Base-by-base conservation (phyloP, 2,329 filamentous ascomycete species). In the Beauveria medogensis region DNA sequence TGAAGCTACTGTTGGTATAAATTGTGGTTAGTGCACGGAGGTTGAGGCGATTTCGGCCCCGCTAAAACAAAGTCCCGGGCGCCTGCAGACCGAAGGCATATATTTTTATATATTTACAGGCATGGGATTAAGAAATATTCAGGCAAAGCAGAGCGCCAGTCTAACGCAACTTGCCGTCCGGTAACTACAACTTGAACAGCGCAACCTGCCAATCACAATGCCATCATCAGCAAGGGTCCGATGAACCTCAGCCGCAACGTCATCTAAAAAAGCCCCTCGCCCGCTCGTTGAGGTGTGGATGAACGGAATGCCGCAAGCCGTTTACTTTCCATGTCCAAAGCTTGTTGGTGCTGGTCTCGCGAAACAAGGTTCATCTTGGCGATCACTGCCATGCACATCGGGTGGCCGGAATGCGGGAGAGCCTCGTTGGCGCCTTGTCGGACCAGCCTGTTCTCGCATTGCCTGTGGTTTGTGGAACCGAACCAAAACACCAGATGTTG, bases 41-140 rank as follows among this genome's bases (percentile, higher is more conserved):
- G 16, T 3, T 26, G 24, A 14, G 26, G 24, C 28, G 41, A 60
- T 47, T 20, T 55, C 65, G 65, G 65, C 43, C 22, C 56, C 65
- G 65, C 64, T 63, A 63, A 67, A 67, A 67, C 41, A 54, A 62
- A 65, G 62, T 57, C 60, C 65, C 65, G 65, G 50, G n/a, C n/a
- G n/a, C 10, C 24, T 20, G 41, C 20, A 24, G 40, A 18, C 26
- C 5, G 47, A 26, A 30, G 24, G 5, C 16, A 22, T 14, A 47
- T 22, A 5, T 24, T 5, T 24, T 24, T 24, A 5, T 43, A 18
- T 43, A 18, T 18, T 20, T 20, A 7, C 41, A 43, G 40, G 30
- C 30, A 34, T 12, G 30, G 30, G 7, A 41, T 30, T 4, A 8
- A 18, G 16, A 40, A 18, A 7, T 41, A 41, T 8, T 7, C 8